These are phyloP conservation scores for Sphaerulina vaccinii DNA, from an alignment of 2,329 filamentous ascomycete species.

Conservation along the genomic window DNA sequence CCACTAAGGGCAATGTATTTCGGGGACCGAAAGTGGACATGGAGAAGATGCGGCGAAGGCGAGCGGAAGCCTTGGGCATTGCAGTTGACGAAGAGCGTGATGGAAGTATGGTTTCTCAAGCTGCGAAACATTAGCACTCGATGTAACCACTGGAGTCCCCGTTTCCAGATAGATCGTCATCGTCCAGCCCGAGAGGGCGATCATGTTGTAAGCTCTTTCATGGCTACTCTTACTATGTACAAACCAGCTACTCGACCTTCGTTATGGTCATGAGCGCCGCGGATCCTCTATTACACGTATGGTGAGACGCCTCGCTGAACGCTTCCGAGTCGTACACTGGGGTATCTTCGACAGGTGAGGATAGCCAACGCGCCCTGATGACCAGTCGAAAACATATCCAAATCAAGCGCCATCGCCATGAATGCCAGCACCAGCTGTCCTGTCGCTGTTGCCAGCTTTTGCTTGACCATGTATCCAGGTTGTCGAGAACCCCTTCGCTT, in stretches of 20 bases:
- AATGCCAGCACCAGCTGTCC: background rate
- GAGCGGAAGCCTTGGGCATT: too few species aligned
- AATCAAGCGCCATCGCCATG: conserved; percentile 1
- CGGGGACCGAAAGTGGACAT: conserved; percentile 1
- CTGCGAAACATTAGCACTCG: too few species aligned
- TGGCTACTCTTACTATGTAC: background rate
- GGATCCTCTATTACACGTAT: too few species aligned
- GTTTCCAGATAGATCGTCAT: too few species aligned
- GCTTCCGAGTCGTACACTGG: background rate
- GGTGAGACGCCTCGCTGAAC: background rate
- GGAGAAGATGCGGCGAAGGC: conserved; percentile 3
- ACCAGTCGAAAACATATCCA: background rate
- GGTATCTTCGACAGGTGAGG: background rate
- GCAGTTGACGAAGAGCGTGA: too few species aligned
- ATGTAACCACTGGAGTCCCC: too few species aligned
- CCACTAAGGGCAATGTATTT: background rate
- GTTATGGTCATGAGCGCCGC: background rate
- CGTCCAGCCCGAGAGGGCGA: too few species aligned
- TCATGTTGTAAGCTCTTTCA: too few species aligned
- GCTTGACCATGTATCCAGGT: background rate
- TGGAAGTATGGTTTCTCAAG: too few species aligned
- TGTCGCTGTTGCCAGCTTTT: background rate
- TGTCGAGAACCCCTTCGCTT: background rate
- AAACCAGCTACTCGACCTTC: background rate
- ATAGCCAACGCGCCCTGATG: background rate